Conservation (phyloP, 345 rosid species). For the Zanthoxylum bungeanum region DNA sequence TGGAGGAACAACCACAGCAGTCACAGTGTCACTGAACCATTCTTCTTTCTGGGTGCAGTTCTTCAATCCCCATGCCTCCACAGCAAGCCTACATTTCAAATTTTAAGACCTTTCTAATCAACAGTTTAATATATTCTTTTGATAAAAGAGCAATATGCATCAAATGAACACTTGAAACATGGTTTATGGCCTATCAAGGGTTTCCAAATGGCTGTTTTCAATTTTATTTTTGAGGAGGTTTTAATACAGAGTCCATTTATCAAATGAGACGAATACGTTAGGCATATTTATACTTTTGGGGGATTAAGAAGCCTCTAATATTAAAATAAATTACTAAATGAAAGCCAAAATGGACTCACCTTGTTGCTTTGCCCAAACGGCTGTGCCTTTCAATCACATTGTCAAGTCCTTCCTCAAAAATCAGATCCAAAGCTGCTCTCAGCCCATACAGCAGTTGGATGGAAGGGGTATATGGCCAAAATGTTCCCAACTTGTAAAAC, state of each 20-base stretch:
- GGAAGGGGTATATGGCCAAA: conserved; percentile 98
- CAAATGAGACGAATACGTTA: background rate
- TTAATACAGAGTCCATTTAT: background rate
- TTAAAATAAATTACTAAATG: background rate
- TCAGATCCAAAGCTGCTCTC: conserved; percentile 89
- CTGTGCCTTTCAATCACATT: conserved; percentile 82
- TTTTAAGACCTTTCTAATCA: background rate
- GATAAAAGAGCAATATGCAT: background rate
- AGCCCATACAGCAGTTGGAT: conserved; percentile 89
- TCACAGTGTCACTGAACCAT: conserved; percentile 97
- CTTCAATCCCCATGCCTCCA: conserved; percentile 99
- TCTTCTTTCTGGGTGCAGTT: conserved; percentile 97
- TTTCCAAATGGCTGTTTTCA: background rate
- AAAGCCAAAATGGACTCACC: conserved; percentile 34
- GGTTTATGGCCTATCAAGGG: background rate
- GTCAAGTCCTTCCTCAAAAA: conserved; percentile 94
- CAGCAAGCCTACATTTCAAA: conserved; percentile 67
- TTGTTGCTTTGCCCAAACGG: conserved; percentile 87
- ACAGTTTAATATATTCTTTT: background rate
- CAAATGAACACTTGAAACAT: too few relatives aligned
- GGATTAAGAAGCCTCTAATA: background rate
- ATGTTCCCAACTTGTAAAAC: conserved; percentile 83
- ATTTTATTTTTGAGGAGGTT: too few relatives aligned
- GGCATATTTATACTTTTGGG: too few relatives aligned
- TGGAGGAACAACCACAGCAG: conserved; percentile 90